Evolutionary conservation across 1,284 basidiomycete genomes (phyloP).

Genomic region (Melanopsichium pennsylvanicum): DNA sequence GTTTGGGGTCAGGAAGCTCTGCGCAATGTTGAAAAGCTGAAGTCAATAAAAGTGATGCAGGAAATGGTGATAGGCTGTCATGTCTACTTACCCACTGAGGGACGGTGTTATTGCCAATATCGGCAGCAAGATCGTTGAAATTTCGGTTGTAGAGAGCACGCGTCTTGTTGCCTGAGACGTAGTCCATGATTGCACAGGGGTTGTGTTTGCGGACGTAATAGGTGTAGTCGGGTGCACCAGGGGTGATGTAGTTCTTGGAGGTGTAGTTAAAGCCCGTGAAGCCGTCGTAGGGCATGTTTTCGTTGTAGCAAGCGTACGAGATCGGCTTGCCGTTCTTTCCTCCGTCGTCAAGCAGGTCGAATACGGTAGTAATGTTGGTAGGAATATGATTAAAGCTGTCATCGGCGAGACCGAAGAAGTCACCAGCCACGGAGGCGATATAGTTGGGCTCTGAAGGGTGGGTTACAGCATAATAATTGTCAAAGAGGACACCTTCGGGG

Average conservation of each 20-base stretch:
- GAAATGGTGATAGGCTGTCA: too few relatives aligned
- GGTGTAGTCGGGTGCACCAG: constrained; percentile 67
- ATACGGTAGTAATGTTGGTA: constrained; percentile 71
- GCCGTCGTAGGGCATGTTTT: constrained; percentile 73
- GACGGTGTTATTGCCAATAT: constrained; percentile 69
- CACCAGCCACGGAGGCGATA: constrained; percentile 68
- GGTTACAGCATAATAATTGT: constrained; percentile 72
- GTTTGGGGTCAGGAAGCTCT: constrained; percentile 76
- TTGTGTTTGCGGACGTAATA: constrained; percentile 67
- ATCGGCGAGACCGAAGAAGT: constrained; percentile 72
- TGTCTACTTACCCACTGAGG: constrained; percentile 68
- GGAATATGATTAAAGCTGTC: constrained; percentile 68
- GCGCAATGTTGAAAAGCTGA: neutral
- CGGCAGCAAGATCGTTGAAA: constrained; percentile 71
- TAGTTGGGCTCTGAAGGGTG: constrained; percentile 73
- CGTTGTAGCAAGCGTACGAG: constrained; percentile 65
- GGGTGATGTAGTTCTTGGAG: constrained; percentile 69
- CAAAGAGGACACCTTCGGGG: constrained; percentile 68
- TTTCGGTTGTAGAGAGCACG: constrained; percentile 71
- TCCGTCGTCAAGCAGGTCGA: constrained; percentile 74
- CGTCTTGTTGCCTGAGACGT: constrained; percentile 68
- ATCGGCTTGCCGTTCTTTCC: constrained; percentile 66
- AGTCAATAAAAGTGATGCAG: too few relatives aligned
- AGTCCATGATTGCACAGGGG: constrained; percentile 69
- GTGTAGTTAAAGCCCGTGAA: constrained; percentile 69